A percentile compares a stretch with the other conserved stretches of the same genome.
Evolutionary conservation across 2,329 filamentous ascomycete species (phyloP).

Genomic region (Cephalotrichum gorgonifer): DNA sequence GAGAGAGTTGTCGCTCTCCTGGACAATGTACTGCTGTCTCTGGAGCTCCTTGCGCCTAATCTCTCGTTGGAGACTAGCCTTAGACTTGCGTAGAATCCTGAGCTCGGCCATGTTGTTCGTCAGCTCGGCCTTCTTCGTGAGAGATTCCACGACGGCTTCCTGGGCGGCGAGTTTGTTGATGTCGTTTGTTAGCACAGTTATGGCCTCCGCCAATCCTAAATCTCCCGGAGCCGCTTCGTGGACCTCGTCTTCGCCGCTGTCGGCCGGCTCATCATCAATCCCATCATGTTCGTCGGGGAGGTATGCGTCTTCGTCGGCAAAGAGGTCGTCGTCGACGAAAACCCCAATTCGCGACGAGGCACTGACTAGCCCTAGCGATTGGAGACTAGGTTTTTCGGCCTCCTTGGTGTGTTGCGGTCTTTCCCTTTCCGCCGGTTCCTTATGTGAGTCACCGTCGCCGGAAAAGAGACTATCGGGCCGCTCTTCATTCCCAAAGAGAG

Average conservation of each 20-base stretch:
- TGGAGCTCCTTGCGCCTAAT: slow-evolving; percentile 92
- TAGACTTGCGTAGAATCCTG: slow-evolving; percentile 85
- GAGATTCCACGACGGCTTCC: slow-evolving; percentile 80
- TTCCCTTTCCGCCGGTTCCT: slow-evolving; percentile 27
- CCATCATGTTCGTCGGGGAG: slow-evolving; percentile 80
- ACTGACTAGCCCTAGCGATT: slow-evolving; percentile 83
- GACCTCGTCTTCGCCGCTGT: slow-evolving; percentile 67
- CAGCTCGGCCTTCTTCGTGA: slow-evolving; percentile 88
- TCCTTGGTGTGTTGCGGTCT: slow-evolving; percentile 25
- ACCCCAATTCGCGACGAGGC: slow-evolving; percentile 81
- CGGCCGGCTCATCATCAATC: slow-evolving; percentile 42
- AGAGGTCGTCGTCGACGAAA: slow-evolving; percentile 87
- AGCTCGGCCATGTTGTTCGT: slow-evolving; percentile 95
- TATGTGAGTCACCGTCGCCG: slow-evolving; percentile 38
- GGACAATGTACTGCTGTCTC: slow-evolving; percentile 90
- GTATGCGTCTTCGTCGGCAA: slow-evolving; percentile 78
- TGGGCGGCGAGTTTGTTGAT: slow-evolving; percentile 84
- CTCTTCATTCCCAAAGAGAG: slow-evolving; percentile 51
- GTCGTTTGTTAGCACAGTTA: slow-evolving; percentile 75
- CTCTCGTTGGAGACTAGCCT: slow-evolving; percentile 84
- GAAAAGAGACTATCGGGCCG: slow-evolving; percentile 3
- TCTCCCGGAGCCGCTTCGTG: slow-evolving; percentile 93
- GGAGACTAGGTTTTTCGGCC: slow-evolving; percentile 69
- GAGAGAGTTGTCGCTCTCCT: slow-evolving; percentile 95
- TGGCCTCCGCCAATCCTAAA: slow-evolving; percentile 85